Evolutionary conservation across 306 rosid genomes (phyloP), one percentile per base, ranked within the genome.

Genomic region (Cucurbita pepo): DNA sequence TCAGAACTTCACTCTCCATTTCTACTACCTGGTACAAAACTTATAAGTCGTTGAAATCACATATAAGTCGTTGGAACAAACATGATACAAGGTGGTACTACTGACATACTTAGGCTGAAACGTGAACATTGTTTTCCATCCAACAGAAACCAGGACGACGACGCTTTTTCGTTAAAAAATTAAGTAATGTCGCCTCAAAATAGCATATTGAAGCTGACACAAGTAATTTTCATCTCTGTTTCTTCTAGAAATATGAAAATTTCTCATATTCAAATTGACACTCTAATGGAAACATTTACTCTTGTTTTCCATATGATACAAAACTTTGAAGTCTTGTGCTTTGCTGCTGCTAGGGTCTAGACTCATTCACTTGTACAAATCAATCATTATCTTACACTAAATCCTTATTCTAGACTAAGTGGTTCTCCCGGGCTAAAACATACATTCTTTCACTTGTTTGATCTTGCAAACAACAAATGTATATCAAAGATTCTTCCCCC

Each of bases 1-100:
- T 92, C 55, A 92, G 77, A 69, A 88, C 83, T 73, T 83, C 81
- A 77, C 84, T 85, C 85, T 92, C 98, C 96, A 85, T 83, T 70
- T 88, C 77, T 76, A 92, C 36, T 18, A 92, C 90, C 98, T 92
- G 79, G 60, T 15, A 18, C 50, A 53, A 4, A 51, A 63, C 69
- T 47, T 41, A 30, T 30, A 30, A 30, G 34, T 25, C 25, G 25
- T 25, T 38, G 69, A 14, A 59, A 14, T 30, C 15, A 58, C 69
- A 63, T 0, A 62, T 9, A 38, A 3, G 25, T 44, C 13, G 16
- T 64, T 41, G 10, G 52, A 16, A 41, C 16, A 64, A 18, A 64
- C 50, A 64, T 18, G 36, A 64, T 43, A 43, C 53, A 63, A 61
- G 25, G 21, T 59, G 65, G 67, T 60, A 4, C 14, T 14, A 60